Evolutionary conservation across 139 green algal genomes (phyloP).

Genomic region (Zygnema cylindricum): DNA sequence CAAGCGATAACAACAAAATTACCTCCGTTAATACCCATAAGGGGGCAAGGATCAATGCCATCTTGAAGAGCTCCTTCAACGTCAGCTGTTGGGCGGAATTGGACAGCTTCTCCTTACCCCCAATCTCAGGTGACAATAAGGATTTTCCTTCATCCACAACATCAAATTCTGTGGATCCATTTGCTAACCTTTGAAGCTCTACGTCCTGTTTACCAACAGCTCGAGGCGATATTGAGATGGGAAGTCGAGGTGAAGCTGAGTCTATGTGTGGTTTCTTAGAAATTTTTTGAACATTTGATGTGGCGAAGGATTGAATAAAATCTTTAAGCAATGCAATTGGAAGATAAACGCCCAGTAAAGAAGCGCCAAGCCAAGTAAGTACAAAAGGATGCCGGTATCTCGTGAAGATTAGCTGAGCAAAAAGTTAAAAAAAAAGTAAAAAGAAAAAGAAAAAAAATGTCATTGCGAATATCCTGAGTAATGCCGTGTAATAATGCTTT

Average conservation of each 20-base stretch:
- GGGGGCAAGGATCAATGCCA: slow-evolving; percentile 29
- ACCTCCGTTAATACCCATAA: slow-evolving; percentile 51
- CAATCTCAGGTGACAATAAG: not conserved
- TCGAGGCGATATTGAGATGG: not conserved
- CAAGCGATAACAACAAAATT: too few relatives aligned
- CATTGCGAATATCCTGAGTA: too few relatives aligned
- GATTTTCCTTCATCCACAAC: slow-evolving; percentile 17
- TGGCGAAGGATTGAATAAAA: slow-evolving; percentile 13
- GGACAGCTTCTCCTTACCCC: not conserved
- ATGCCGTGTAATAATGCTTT: too few relatives aligned
- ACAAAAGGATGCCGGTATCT: slow-evolving; percentile 48
- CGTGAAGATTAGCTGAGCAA: slow-evolving; percentile 46
- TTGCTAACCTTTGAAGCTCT: slow-evolving; percentile 17
- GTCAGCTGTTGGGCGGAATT: not conserved
- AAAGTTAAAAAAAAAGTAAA: too few relatives aligned
- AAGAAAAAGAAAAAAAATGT: too few relatives aligned
- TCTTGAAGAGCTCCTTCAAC: slow-evolving; percentile 21
- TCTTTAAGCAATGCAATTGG: slow-evolving; percentile 40
- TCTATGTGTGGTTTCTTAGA: not conserved
- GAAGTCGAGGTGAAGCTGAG: not conserved
- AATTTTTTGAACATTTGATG: not conserved
- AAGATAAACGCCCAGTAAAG: slow-evolving; percentile 38
- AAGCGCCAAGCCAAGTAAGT: slow-evolving; percentile 48
- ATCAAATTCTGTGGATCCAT: slow-evolving; percentile 19
- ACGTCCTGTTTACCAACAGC: slow-evolving; percentile 2